Percentiles rank a stretch among this genome's conserved stretches.
Evolutionary conservation across 225 moss, liverwort and hornwort genomes (phyloP).

Genomic region (Pseudoscleropodium purum): DNA sequence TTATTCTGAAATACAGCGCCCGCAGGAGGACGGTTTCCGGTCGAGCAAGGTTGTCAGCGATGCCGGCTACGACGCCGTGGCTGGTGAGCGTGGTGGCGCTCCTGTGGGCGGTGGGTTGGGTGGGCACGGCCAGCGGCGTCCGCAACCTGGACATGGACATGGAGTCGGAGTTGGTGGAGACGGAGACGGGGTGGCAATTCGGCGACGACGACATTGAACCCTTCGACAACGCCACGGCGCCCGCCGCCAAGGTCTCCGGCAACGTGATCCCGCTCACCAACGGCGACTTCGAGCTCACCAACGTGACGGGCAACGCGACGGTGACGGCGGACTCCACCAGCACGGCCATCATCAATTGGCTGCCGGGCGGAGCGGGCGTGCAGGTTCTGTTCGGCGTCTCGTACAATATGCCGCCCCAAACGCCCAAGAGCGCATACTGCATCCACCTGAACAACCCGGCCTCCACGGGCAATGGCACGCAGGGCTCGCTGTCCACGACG

Average conservation of each 20-base stretch:
- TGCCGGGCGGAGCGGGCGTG: conserved; percentile 8
- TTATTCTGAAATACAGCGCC: not conserved
- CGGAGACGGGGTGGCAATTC: conserved; percentile 15
- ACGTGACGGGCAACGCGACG: not conserved
- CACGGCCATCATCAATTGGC: conserved; percentile 22
- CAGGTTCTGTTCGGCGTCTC: conserved; percentile 5
- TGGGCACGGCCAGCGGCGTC: conserved; percentile 6
- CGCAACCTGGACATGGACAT: not conserved
- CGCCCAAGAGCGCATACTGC: not conserved
- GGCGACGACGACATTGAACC: not conserved
- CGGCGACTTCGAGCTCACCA: conserved; percentile 16
- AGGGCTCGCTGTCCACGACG: conserved; percentile 17
- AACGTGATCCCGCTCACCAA: not conserved
- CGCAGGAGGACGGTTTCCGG: not conserved
- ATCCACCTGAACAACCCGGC: conserved; percentile 21
- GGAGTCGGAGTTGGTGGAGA: conserved; percentile 14
- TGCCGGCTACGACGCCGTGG: not conserved
- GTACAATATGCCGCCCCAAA: not conserved
- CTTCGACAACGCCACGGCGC: not conserved
- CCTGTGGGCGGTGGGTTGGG: conserved; percentile 16
- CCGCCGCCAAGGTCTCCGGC: not conserved
- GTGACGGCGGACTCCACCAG: not conserved
- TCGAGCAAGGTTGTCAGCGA: not conserved
- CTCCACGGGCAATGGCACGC: conserved; percentile 4
- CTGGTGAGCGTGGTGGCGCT: conserved; percentile 3